Evolutionary conservation across 345 rosid species (phyloP), one percentile per base, ranked within the genome.

Genomic region (Hevea brasiliensis): DNA sequence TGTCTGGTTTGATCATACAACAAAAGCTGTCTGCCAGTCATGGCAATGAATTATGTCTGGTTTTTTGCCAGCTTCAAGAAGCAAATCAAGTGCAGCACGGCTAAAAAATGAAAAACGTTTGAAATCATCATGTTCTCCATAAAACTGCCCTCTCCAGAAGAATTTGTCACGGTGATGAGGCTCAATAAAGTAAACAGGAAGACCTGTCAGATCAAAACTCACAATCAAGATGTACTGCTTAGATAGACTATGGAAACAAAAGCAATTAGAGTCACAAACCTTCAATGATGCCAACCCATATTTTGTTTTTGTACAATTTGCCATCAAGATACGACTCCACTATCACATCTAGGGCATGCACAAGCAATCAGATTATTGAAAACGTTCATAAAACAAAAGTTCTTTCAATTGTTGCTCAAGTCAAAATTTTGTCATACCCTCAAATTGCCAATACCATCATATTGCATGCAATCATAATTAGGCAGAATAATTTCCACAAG

Each of bases 21-120:
- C 90, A 83, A 95, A 95, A 74, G 99, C 98, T 70, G 99, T 92
- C 87, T 95, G 99, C 99, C 99, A 95, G 80, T 95, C 99, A 75
- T 95, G 99, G 81, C 98, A 95, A 78, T 95, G 99, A 59, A 95
- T 90, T 77, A 95, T 92, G 82, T 95, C 98, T 2, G 99, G 99
- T 80, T 82, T 89, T 83, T 95, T 92, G 74, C 97, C 97, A 61
- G 97, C 80, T 84, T 86, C 96, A 77, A 87, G 89, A 79, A 95
- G 91, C 84, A 92, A 82, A 85, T 95, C 97, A 65, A 95, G 88
- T 10, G 99, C 99, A 64, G 96, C 97, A 29, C 98, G 97, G 80
- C 99, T 92, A 69, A 95, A 95, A 82, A 74, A 95, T 27, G 98
- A 95, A 80, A 95, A 95, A 59, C 99, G 95, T 78, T 70, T 89